Percentiles rank a stretch among this genome's conserved stretches.
Conservation (phyloP, 2,329 filamentous ascomycete genomes). For the Elsinoe batatas region DNA sequence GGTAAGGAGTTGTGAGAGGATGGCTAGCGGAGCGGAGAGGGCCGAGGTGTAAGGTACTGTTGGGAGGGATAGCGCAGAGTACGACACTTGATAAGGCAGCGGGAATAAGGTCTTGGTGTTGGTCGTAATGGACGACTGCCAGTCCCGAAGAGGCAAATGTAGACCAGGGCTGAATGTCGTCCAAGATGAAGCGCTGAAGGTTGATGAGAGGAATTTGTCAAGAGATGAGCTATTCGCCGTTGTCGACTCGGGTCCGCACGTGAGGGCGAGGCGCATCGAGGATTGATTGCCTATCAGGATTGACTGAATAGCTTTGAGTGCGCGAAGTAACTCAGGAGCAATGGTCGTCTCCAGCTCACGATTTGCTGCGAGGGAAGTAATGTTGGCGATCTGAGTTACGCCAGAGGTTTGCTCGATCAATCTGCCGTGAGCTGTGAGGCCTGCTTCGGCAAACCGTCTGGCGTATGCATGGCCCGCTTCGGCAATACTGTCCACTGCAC, state of each 20-base stretch:
- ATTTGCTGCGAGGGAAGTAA: conserved; percentile 66
- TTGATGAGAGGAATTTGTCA: conserved; percentile 51
- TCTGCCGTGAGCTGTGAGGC: conserved; percentile 61
- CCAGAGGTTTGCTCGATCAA: conserved; percentile 78
- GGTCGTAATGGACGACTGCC: conserved; percentile 28
- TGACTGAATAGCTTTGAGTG: conserved; percentile 75
- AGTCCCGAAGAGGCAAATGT: conserved; percentile 9
- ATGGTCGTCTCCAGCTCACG: conserved; percentile 68
- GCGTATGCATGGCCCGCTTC: conserved; percentile 84
- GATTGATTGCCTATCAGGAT: conserved; percentile 58
- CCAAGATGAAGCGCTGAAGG: conserved; percentile 23
- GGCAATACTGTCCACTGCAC: conserved; percentile 83
- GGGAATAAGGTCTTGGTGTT: conserved; percentile 74
- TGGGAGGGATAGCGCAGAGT: conserved; percentile 70
- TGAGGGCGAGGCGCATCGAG: conserved; percentile 69
- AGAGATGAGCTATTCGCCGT: conserved; percentile 61
- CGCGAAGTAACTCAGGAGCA: conserved; percentile 35
- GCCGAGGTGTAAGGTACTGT: conserved; percentile 74
- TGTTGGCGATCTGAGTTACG: conserved; percentile 79
- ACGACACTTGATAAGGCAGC: conserved; percentile 94
- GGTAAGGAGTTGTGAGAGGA: conserved; percentile 83
- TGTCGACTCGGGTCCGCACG: conserved; percentile 69
- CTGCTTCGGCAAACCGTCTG: conserved; percentile 70
- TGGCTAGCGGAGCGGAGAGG: conserved; percentile 69
- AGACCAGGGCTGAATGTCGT: conserved; percentile 18